phyloP scores from a whole-genome alignment of 306 rosid species.

The Pyrus betulifolia region DNA sequence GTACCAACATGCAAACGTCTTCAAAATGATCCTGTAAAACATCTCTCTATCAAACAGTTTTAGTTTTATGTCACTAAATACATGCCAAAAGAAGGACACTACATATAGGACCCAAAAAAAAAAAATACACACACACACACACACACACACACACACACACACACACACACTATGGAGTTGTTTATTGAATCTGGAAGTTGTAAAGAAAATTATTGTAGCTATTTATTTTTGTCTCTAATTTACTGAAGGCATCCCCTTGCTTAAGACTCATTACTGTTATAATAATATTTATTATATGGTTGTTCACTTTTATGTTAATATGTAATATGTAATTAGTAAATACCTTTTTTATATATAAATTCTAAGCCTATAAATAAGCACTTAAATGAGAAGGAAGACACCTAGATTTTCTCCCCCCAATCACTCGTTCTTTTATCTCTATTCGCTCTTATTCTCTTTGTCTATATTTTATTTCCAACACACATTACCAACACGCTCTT shows the following conservation, averaged over 20 bases:
- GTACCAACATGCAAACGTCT: conserved; percentile 16
- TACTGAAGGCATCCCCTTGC: background rate
- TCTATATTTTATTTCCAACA: too few relatives aligned
- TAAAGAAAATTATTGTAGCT: background rate
- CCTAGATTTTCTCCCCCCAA: too few relatives aligned
- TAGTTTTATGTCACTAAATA: background rate
- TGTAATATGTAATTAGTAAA: too few relatives aligned
- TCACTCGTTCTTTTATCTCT: too few relatives aligned
- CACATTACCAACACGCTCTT: too few relatives aligned
- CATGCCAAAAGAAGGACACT: background rate
- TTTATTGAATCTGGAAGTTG: background rate
- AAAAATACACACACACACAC: background rate
- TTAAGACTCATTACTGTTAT: background rate
- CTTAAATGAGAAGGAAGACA: too few relatives aligned
- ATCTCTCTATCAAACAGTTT: background rate
- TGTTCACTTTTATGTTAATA: too few relatives aligned
- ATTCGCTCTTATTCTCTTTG: too few relatives aligned
- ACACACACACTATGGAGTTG: background rate
- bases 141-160: too few relatives aligned
- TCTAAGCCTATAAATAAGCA: too few relatives aligned
- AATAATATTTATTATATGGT: too few relatives aligned
- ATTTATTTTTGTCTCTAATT: background rate
- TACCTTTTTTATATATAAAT: too few relatives aligned
- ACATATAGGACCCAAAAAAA: background rate
- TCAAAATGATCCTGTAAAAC: background rate